Base-by-base conservation (phyloP, 345 rosid species). In the Tarenaya hassleriana region DNA sequence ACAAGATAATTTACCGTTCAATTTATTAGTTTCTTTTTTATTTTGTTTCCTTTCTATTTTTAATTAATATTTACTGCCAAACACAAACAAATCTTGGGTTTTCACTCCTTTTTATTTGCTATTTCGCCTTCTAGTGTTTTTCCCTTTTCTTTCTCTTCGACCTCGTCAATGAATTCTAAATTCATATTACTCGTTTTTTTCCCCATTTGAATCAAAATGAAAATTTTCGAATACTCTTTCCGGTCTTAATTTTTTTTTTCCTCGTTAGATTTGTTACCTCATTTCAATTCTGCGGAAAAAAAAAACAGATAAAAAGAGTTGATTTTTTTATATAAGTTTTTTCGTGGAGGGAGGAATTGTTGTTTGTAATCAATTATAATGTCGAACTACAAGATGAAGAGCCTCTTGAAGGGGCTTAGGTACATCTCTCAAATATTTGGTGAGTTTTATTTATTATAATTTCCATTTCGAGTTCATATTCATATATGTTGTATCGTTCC, bases 361-460 rank as follows among this genome's bases (percentile, higher is more conserved):
- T n/a, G n/a, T n/a, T n/a, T n/a, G n/a, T n/a, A n/a, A n/a, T n/a
- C n/a, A n/a, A n/a, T n/a, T 10, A 61, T 27, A 48, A 75, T 69
- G 76, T 68, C 84, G 4, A 81, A 68, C 79, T 63, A 72, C 63
- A 84, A 73, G 71, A 73, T 85, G 85, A 85, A 82, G 62, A 77
- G 83, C 55, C 75, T 82, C 21, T 53, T 82, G 18, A 80, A 74
- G 62, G 83, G 87, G 61, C 68, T 85, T 6, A 67, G 85, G 68
- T 82, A 73, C 69, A 79, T 81, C 58, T 84, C 82, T 70, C 81
- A 82, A 46, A 78, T 80, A 3, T 85, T 82, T 64, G 95, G 95
- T 85, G 51, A 68, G 67, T 50, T n/a, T n/a, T 44, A 0, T 63
- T 13, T 64, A 20, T 8, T 58, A 33, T 1, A 7, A 5, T 42